Conservation (phyloP, 1,139 yeast genomes). For the Casaregolazyma lundiana region DNA sequence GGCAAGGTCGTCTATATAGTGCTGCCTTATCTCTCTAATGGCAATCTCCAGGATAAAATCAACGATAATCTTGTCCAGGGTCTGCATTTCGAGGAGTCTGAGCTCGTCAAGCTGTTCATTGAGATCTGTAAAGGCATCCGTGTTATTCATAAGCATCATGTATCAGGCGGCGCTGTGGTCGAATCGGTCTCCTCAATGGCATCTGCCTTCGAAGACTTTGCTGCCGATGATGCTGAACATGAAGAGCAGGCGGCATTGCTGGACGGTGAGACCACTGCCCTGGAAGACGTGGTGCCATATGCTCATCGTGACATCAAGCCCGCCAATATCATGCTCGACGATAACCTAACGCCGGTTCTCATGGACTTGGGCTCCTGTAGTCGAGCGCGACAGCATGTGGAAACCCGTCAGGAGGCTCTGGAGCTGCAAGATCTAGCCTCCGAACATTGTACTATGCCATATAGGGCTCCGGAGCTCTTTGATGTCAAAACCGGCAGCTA, state of each 20-base stretch:
- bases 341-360: constrained; percentile 67
- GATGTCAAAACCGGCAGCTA: constrained; percentile 63
- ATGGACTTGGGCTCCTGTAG: constrained; percentile 82
- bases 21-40: constrained; percentile 67
- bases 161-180: constrained; percentile 7
- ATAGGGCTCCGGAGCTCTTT: constrained; percentile 84
- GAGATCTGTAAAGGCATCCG: constrained; percentile 73
- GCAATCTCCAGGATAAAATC: constrained; percentile 75
- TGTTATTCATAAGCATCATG: constrained; percentile 61
- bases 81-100: constrained; percentile 51
- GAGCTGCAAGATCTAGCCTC: constrained; percentile 76
- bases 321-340: constrained; percentile 76
- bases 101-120: constrained; percentile 55
- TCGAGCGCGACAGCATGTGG: constrained; percentile 52
- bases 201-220: constrained; percentile 15
- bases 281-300: constrained; percentile 60
- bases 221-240: constrained; percentile 16
- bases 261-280: constrained; percentile 35
- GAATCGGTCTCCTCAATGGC: constrained; percentile 11
- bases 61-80: constrained; percentile 58
- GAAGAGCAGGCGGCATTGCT: constrained; percentile 28
- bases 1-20: constrained; percentile 72
- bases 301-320: constrained; percentile 90
- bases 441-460: constrained; percentile 83
- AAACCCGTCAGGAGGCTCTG: constrained; percentile 65